These are phyloP conservation scores for Elsinoe necatrix DNA, from an alignment of 2,329 filamentous ascomycete genomes.

Conservation along the genomic window DNA sequence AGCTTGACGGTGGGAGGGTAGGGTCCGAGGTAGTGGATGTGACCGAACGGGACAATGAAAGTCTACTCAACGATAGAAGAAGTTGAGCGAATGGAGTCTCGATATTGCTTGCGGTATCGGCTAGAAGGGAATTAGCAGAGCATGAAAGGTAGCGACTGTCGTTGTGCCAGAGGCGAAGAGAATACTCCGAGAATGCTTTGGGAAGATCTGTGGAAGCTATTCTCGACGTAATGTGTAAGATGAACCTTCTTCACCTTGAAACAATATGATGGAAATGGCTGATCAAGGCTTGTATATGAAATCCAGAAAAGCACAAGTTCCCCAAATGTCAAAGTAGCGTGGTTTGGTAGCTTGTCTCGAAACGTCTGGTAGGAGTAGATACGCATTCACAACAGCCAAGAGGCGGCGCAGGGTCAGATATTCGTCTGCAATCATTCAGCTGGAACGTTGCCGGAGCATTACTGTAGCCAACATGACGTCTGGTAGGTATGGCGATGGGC, in stretches of 20 bases:
- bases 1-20: conserved; percentile 8
- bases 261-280: not conserved
- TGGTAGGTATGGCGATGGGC: conserved; percentile 8
- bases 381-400: conserved; percentile 13
- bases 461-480: conserved; percentile 1
- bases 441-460: not conserved
- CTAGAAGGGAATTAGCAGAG: conserved; percentile 4
- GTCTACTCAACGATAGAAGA: not conserved
- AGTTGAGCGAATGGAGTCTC: not conserved
- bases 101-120: not conserved
- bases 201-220: not conserved
- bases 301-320: not conserved
- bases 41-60: not conserved
- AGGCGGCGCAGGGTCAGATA: conserved; percentile 10
- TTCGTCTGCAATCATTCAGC: conserved; percentile 10
- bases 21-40: not conserved
- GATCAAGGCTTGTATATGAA: conserved; percentile 1
- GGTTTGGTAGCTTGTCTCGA: not conserved
- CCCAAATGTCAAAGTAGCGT: not conserved
- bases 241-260: not conserved
- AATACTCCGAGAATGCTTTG: not conserved
- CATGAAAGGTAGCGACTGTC: not conserved
- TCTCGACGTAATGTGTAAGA: not conserved
- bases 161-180: not conserved
- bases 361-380: not conserved